Evolutionary conservation across 805 yeast species (phyloP).

Genomic region (Cyberlindnera samutprakarnensis): DNA sequence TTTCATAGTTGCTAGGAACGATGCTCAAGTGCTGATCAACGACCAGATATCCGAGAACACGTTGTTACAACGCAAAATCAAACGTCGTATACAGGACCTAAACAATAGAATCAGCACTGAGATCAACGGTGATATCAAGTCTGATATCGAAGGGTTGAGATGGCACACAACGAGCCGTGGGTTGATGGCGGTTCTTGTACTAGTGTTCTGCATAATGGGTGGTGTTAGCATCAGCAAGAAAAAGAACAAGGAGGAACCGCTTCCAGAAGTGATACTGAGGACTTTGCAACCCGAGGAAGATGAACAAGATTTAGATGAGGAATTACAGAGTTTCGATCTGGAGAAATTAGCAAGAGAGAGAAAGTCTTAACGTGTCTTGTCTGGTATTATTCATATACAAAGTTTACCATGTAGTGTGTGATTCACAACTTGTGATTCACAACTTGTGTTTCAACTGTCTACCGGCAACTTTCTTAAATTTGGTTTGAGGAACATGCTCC

Average conservation of each 20-base stretch:
- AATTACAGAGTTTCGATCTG: conserved; percentile 2
- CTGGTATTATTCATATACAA: not conserved
- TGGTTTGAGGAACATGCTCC: conserved; percentile 62
- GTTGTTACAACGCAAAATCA: conserved; percentile 58
- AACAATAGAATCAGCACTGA: conserved; percentile 80
- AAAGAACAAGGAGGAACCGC: conserved; percentile 24
- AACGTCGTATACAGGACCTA: conserved; percentile 69
- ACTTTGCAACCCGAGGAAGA: conserved; percentile 24
- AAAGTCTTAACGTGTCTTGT: too few species aligned
- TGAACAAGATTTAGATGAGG: conserved; percentile 25
- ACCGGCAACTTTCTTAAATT: conserved; percentile 48
- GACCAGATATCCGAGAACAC: conserved; percentile 85
- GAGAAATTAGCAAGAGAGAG: not conserved
- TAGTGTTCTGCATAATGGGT: conserved; percentile 56
- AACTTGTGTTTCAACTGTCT: conserved; percentile 58
- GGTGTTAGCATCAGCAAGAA: conserved; percentile 36
- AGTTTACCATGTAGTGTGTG: not conserved
- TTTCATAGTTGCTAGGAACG: conserved; percentile 56
- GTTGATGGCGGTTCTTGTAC: conserved; percentile 59
- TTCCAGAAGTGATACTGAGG: conserved; percentile 27
- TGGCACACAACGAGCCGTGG: conserved; percentile 95
- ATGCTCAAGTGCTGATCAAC: conserved; percentile 73
- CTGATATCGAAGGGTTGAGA: conserved; percentile 80
- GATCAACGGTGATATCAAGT: conserved; percentile 71
- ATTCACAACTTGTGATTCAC: not conserved